A percentile compares a stretch with the other conserved stretches of the same genome.
Evolutionary conservation across 108 stramenopile species (phyloP).

Genomic region (Pseudonitzschia delicatissima): DNA sequence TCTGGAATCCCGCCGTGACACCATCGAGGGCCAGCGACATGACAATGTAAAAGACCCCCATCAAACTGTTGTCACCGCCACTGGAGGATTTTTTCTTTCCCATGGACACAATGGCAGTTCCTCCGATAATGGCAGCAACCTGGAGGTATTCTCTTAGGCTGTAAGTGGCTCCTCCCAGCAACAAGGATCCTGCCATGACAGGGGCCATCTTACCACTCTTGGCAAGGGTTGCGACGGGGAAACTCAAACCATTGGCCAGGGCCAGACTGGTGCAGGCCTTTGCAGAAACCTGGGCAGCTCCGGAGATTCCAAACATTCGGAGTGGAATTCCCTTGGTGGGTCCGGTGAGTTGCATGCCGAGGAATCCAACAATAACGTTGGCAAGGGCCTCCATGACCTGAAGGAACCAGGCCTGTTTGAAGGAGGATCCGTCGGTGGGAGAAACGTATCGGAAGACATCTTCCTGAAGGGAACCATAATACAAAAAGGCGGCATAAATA

Average conservation of each 20-base stretch:
- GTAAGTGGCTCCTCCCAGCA: conserved; percentile 88
- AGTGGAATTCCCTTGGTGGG: conserved; percentile 80
- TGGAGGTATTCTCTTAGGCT: conserved; percentile 80
- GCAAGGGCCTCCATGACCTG: conserved; percentile 90
- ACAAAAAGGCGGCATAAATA: conserved; percentile 93
- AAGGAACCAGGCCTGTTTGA: conserved; percentile 91
- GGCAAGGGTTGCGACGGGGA: conserved; percentile 87
- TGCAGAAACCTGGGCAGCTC: conserved; percentile 86
- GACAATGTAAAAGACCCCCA: conserved; percentile 85
- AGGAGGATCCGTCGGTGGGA: conserved; percentile 70
- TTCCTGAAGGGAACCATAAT: conserved; percentile 95
- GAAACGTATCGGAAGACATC: conserved; percentile 89
- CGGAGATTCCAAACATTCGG: conserved; percentile 81
- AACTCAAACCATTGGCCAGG: conserved; percentile 80
- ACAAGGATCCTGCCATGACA: conserved; percentile 86
- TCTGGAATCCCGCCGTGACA: conserved; percentile 90
- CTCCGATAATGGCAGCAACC: conserved; percentile 88
- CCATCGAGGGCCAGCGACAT: conserved; percentile 81
- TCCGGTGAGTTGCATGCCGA: conserved; percentile 81
- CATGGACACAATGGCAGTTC: conserved; percentile 87
- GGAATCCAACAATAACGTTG: conserved; percentile 85
- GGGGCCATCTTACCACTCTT: conserved; percentile 95
- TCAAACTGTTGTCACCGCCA: conserved; percentile 41
- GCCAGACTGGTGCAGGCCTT: conserved; percentile 91
- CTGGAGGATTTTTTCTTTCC: conserved; percentile 83